A percentile compares a stretch with the other conserved stretches of the same genome.
Evolutionary conservation across 495 filamentous ascomycete species (phyloP).

Genomic region (Jackrogersella multiformis): DNA sequence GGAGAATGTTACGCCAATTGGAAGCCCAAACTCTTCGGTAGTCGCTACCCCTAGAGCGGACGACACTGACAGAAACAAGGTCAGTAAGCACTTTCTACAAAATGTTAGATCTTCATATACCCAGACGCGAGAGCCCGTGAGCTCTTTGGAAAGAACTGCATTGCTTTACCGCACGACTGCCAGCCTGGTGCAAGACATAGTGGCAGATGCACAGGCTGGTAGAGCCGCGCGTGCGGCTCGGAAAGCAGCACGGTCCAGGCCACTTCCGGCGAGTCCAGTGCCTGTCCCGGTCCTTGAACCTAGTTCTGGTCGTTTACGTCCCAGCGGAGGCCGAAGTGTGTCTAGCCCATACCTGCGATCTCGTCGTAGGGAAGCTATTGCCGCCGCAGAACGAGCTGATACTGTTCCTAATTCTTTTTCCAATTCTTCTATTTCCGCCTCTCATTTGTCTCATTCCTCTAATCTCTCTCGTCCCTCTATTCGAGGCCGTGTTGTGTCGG

Average conservation of each 20-base stretch:
- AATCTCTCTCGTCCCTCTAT: not conserved
- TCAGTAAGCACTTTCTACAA: conserved; percentile 11
- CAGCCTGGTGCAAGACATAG: not conserved
- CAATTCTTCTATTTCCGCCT: not conserved
- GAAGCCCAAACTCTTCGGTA: conserved; percentile 30
- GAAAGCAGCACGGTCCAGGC: not conserved
- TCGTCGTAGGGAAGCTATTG: not conserved
- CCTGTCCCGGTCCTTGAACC: not conserved
- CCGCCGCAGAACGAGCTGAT: not conserved
- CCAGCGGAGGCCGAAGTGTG: too few species aligned
- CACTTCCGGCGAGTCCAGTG: not conserved
- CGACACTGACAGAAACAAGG: conserved; percentile 16
- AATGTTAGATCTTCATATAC: not conserved
- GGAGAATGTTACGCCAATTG: conserved; percentile 52
- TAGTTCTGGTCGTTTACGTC: not conserved
- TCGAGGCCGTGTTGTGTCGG: not conserved
- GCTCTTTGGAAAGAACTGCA: not conserved
- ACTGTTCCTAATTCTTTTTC: not conserved
- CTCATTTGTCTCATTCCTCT: not conserved
- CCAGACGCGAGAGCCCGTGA: not conserved
- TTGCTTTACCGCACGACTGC: not conserved
- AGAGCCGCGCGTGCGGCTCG: conserved; percentile 3
- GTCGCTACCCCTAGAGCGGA: conserved; percentile 28
- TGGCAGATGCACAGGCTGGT: not conserved
- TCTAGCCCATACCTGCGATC: not conserved